Base-by-base conservation (phyloP, 2,329 filamentous ascomycete species). In the Pseudocercospora fuligena region DNA sequence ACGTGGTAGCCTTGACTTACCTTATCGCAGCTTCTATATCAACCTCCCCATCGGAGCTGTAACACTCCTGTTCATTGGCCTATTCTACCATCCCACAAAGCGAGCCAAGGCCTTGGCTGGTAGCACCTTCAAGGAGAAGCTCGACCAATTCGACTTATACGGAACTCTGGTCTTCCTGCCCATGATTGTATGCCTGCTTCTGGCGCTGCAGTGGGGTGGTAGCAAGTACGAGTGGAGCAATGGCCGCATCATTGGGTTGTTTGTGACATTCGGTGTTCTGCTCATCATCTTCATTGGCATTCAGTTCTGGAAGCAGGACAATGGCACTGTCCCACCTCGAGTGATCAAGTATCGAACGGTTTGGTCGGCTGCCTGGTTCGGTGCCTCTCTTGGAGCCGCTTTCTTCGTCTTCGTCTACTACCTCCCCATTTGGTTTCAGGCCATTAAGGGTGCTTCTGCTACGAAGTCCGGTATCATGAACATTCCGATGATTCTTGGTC, bases 1-100 rank as follows among this genome's bases (percentile, higher is more conserved):
- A 36, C 33, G 12, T 36, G 33, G 33, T 16, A 36, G 12, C 11
- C 33, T 16, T n/a, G 14, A 19, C 56, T 58, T 8, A 58, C 33
- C 25, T 11, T 16, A 5, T 12, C 56, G 16, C 7, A 58, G 56
- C 21, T 58, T 58, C 33, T 84, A 82, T 64, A 85, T 87, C 73
- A 87, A 87, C 68, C 76, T 87, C 1, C 85, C 85, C 0, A 80
- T 87, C 36, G 83, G 83, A 14, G 81, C 77, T 2, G 68, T 83
- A 16, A 83, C 82, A 0, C 36, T 76, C 59, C 54, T 71, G 2
- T 76, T 78, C 70, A 78, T 79, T 65, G 60, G 75, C 64, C 68
- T 79, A 71, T 77, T 78, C 70, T 77, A 78, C 69, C 66, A 75
- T 43, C 74, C 75, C 3, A 75, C 77, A 51, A 76, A 73, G 27